phyloP scores from a whole-genome alignment of 2,329 filamentous ascomycete species.

The Cryphonectria parasitica region DNA sequence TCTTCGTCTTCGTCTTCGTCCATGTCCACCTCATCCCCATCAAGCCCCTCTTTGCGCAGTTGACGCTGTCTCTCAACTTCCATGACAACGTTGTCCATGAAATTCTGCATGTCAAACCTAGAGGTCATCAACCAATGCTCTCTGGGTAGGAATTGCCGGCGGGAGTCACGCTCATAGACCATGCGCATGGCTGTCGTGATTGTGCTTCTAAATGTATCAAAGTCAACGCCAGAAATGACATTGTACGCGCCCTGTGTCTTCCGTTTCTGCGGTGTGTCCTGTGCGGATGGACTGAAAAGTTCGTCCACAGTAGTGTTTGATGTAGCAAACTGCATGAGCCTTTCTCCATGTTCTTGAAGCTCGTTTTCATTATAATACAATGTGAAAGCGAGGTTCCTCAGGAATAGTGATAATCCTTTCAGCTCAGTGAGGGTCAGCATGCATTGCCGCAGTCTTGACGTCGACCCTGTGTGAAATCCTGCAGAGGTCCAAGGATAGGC shows the following conservation, averaged over 20 bases:
- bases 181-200: conserved; percentile 82
- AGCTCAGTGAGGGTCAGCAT: conserved; percentile 74
- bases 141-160: conserved; percentile 79
- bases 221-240: conserved; percentile 69
- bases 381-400: conserved; percentile 89
- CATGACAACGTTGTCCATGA: conserved; percentile 81
- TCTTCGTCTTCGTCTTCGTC: conserved; percentile 45
- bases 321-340: conserved; percentile 33
- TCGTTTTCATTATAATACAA: conserved; percentile 83
- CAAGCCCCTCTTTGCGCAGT: conserved; percentile 64
- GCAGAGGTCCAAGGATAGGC: conserved; percentile 60
- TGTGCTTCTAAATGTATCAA: conserved; percentile 78
- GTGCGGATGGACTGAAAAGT: conserved; percentile 8
- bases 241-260: conserved; percentile 38
- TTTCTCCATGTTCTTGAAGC: conserved; percentile 35
- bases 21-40: conserved; percentile 46
- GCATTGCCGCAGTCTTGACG: conserved; percentile 60
- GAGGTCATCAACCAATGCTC: conserved; percentile 93
- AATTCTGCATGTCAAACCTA: conserved; percentile 85
- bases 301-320: conserved; percentile 6
- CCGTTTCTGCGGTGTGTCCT: conserved; percentile 12
- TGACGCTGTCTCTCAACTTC: conserved; percentile 83
- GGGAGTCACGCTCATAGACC: conserved; percentile 91
- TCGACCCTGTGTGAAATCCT: conserved; percentile 44
- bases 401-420: conserved; percentile 74